Conservation (phyloP, 1,284 basidiomycete species). For the Fomitopsis palustris region DNA sequence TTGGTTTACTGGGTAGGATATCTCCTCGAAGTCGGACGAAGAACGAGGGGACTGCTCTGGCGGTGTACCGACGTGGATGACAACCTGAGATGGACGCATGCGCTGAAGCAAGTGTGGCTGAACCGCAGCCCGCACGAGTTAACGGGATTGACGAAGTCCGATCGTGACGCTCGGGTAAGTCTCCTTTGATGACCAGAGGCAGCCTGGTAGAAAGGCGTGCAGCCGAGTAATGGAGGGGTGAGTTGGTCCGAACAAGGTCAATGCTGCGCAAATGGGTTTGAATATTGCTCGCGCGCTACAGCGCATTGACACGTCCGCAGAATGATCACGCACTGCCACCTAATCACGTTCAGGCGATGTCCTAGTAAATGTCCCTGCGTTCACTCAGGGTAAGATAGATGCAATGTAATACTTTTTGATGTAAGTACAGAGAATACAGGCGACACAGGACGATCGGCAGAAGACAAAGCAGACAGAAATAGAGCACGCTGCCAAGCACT, state of each 20-base stretch:
- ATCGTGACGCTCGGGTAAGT: neutral
- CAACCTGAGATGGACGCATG: conserved; percentile 64
- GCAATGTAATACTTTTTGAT: conserved; percentile 1
- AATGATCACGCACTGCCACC: conserved; percentile 5
- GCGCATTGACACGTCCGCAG: conserved; percentile 4
- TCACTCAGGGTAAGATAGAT: neutral
- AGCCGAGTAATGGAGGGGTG: too few species aligned
- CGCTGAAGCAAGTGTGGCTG: conserved; percentile 11
- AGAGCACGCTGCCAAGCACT: conserved; percentile 7
- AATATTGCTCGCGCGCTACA: neutral
- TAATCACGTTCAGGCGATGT: neutral
- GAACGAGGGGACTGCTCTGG: conserved; percentile 32
- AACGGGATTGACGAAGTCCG: neutral
- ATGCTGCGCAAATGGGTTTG: conserved; percentile 2
- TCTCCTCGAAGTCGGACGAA: conserved; percentile 70
- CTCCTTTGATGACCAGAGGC: neutral
- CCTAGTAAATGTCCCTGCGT: neutral
- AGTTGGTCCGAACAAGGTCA: neutral
- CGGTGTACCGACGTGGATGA: conserved; percentile 65
- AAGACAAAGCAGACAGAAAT: conserved; percentile 10
- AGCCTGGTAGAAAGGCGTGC: too few species aligned
- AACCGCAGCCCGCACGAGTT: neutral
- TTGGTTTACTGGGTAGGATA: conserved; percentile 49
- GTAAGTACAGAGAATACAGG: conserved; percentile 17
- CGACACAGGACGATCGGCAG: conserved; percentile 12